Evolutionary conservation across 164 flowering plant species (phyloP), one percentile per base, ranked within the genome.

Genomic region (Litsea cubeba): DNA sequence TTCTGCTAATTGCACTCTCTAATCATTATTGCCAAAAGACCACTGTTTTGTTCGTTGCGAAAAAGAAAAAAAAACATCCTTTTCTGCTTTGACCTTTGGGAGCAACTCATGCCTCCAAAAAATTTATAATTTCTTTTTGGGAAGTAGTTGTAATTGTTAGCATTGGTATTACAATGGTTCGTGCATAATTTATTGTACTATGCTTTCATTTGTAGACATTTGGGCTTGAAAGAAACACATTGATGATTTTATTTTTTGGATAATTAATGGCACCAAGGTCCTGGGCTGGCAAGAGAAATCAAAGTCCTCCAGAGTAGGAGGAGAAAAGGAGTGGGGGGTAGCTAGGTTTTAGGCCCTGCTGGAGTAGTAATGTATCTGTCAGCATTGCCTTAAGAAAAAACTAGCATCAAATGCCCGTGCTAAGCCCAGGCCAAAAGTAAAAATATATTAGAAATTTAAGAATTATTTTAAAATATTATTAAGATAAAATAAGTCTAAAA

Each of bases 51-150:
- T 64, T 64, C 15, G 2, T 2, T 63, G 66, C 0, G 10, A 35
- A 35, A 6, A 35, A 35, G 46, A 3, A 63, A 5, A 64, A 7
- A 30, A 2, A 30, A 30, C 32, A 30, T 14, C 26, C 24, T 66
- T 66, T 66, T 32, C 40, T 66, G 46, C 50, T 66, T 66, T 66
- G 69, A 17, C 20, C 46, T 66, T 66, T 28, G 15, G 68, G 40
- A 28, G 22, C 17, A 25, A 65, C n/a, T 4, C 5, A 17, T 54
- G 60, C n/a, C n/a, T 54, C 69, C 40, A 66, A 14, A 17, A 8
- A 66, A 30, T 20, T 14, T 54, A 3, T 54, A 15, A 20, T 54
- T 51, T 54, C 60, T 54, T 54, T 54, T 54, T 54, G 20, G 5
- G 20, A 15, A 15, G 17, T 20, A 15, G 17, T 54, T 54, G 20